Conservation (phyloP, 1,284 basidiomycete genomes). For the Inonotus hispidus region DNA sequence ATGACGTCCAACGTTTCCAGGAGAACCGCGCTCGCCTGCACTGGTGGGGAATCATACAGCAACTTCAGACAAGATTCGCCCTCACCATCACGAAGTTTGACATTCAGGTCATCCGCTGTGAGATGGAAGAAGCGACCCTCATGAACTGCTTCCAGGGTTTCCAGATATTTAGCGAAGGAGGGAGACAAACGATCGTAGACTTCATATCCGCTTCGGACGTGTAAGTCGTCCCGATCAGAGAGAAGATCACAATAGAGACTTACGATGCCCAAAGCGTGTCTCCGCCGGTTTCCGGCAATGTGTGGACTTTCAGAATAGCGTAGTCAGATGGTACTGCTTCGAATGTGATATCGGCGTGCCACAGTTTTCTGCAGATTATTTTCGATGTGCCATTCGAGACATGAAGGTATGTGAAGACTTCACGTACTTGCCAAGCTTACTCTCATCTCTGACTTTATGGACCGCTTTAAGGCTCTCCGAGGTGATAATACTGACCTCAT, state of each 20-base stretch:
- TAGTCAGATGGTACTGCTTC: conserved; percentile 65
- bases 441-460: conserved; percentile 2
- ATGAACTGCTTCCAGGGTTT: conserved; percentile 56
- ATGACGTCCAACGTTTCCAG: conserved; percentile 52
- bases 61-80: conserved; percentile 37
- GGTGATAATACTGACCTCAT: conserved; percentile 44
- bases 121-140: conserved; percentile 43
- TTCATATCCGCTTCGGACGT: conserved; percentile 43
- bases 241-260: conserved; percentile 3
- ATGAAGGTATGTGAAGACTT: background rate
- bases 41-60: conserved; percentile 24
- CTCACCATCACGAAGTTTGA: conserved; percentile 23
- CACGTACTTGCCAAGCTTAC: conserved; percentile 8
- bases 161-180: conserved; percentile 49
- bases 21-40: conserved; percentile 44
- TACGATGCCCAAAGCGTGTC: conserved; percentile 37
- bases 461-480: conserved; percentile 31
- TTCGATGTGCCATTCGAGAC: background rate
- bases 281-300: conserved; percentile 39
- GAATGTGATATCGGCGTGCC: conserved; percentile 67
- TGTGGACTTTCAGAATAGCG: conserved; percentile 44
- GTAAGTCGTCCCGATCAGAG: background rate
- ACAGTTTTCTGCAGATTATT: conserved; percentile 37
- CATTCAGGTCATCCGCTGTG: conserved; percentile 30
- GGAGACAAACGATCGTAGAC: conserved; percentile 60